Conservation (phyloP, 2,329 filamentous ascomycete genomes). For the Phaeosphaeriaceae sp. region DNA sequence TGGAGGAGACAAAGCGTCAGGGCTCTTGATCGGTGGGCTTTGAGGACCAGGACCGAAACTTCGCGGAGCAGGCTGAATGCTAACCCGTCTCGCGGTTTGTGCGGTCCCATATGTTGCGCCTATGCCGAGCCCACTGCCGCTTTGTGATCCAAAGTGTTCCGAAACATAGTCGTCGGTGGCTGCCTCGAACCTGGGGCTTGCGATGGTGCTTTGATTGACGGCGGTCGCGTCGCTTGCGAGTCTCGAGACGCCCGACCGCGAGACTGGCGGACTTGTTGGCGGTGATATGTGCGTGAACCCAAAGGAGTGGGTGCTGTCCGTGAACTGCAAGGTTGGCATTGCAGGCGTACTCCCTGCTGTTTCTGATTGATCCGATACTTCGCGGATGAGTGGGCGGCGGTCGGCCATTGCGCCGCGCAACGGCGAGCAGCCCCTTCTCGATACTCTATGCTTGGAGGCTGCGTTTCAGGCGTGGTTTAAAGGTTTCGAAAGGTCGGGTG, state of each 20-base stretch:
- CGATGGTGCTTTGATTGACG: conserved; percentile 33
- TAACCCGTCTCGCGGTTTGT: conserved; percentile 7
- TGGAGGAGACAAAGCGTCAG: conserved; percentile 31
- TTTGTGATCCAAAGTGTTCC: conserved; percentile 23
- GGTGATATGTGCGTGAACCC: conserved; percentile 30
- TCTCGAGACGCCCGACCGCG: conserved; percentile 46
- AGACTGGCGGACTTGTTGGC: conserved; percentile 29
- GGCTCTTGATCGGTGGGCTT: conserved; percentile 28
- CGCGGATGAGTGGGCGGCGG: conserved; percentile 37
- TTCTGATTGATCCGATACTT: conserved; percentile 36
- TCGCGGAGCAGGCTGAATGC: conserved; percentile 33
- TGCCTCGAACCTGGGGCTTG: conserved; percentile 37
- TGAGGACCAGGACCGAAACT: conserved; percentile 21
- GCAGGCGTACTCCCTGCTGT: conserved; percentile 34
- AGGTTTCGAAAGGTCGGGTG: conserved; percentile 4
- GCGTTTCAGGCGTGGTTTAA: conserved; percentile 24
- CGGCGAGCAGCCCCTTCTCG: not conserved
- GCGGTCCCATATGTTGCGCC: conserved; percentile 24
- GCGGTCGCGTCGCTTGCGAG: conserved; percentile 45
- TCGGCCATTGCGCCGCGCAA: conserved; percentile 34
- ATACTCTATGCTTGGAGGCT: conserved; percentile 9
- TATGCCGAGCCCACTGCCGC: conserved; percentile 47
- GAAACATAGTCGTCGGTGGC: conserved; percentile 26
- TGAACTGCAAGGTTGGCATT: conserved; percentile 37
- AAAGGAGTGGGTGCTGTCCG: conserved; percentile 27